Evolutionary conservation across 352 stramenopile genomes (phyloP).

Genomic region (Phytopythium ostracodes): DNA sequence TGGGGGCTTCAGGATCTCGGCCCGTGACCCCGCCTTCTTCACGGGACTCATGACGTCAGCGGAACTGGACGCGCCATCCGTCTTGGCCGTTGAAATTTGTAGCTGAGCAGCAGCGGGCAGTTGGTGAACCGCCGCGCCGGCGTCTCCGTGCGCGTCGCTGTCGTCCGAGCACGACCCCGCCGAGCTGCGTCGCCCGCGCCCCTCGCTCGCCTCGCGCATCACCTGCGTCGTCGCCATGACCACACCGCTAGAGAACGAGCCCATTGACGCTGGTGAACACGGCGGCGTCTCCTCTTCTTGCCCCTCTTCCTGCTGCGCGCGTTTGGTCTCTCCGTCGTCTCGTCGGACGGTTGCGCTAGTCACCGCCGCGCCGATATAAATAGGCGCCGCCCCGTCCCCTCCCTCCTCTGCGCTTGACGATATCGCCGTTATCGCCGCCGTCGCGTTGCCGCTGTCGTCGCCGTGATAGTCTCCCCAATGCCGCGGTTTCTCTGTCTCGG

Average conservation of each 20-base stretch:
- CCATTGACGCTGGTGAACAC: neutral
- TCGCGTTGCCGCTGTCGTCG: neutral
- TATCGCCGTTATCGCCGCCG: neutral
- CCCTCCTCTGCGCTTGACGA: neutral
- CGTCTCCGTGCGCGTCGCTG: constrained; percentile 12
- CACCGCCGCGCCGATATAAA: neutral
- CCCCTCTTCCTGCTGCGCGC: neutral
- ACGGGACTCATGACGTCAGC: neutral
- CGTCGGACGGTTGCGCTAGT: neutral
- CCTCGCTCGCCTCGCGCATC: neutral
- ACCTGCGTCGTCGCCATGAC: neutral
- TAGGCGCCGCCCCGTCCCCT: neutral
- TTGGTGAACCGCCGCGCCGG: constrained; percentile 16
- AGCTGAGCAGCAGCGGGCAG: constrained; percentile 7
- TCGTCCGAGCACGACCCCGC: constrained; percentile 24
- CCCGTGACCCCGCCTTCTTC: neutral
- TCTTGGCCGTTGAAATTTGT: constrained; percentile 7
- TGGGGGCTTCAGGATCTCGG: neutral
- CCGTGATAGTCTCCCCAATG: no score
- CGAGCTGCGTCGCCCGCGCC: constrained; percentile 18
- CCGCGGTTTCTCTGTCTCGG: neutral
- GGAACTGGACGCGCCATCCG: neutral
- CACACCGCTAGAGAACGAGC: neutral
- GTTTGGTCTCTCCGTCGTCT: neutral
- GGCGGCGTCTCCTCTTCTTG: neutral